Evolutionary conservation across 805 yeast species (phyloP).

Genomic region (Pachysolen tannophilus): DNA sequence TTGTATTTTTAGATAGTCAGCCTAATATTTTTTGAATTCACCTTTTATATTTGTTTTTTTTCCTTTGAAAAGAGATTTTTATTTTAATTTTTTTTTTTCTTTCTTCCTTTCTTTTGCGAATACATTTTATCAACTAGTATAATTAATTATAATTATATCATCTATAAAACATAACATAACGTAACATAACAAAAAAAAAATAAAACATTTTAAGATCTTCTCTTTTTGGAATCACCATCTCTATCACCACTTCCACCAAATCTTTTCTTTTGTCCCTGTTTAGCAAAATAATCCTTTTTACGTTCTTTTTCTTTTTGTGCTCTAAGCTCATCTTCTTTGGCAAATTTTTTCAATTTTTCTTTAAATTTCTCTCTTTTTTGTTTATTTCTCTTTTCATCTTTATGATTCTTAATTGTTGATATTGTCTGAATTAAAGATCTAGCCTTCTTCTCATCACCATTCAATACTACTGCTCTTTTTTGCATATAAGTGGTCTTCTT

Average conservation of each 20-base stretch:
- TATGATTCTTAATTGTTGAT: conserved; percentile 75
- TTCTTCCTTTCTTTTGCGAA: no score
- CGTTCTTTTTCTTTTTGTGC: conserved; percentile 73
- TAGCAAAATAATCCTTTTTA: conserved; percentile 79
- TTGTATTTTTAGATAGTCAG: no score
- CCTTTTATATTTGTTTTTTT: no score
- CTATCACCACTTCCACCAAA: conserved; percentile 22
- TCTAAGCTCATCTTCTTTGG: conserved; percentile 64
- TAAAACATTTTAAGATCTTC: conserved; percentile 9
- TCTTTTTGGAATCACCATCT: conserved; percentile 18
- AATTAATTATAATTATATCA: no score
- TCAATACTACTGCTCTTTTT: conserved; percentile 90
- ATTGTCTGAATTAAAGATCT: conserved; percentile 83
- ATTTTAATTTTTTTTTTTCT: no score
- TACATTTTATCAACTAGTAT: no score
- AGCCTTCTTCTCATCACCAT: conserved; percentile 90
- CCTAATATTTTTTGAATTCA: no score
- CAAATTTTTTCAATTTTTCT: conserved; percentile 66
- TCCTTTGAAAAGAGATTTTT: no score
- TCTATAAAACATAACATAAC: no score
- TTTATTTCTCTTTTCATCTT: conserved; percentile 66
- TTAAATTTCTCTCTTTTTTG: conserved; percentile 72
- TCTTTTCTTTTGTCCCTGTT: conserved; percentile 58
- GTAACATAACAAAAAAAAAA: no score
- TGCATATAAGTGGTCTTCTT: conserved; percentile 70